phyloP scores from a whole-genome alignment of 2,329 filamentous ascomycete species.

The Dactylellina drechsleri region DNA sequence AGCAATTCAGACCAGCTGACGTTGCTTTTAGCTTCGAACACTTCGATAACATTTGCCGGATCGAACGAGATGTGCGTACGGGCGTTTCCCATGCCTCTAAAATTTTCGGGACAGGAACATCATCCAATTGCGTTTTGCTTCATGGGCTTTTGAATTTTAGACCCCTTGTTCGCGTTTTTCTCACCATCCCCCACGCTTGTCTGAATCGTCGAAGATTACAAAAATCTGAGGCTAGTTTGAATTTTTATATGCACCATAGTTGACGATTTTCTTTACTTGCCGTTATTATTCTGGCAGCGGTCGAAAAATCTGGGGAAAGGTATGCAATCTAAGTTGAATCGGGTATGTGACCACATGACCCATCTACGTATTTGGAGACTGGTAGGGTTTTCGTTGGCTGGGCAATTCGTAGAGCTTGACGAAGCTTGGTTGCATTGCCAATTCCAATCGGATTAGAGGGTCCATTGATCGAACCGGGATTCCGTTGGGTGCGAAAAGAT shows the following conservation, averaged over 20 bases:
- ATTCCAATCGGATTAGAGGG: too few species aligned
- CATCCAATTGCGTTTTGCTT: background rate
- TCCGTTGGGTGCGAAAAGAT: too few species aligned
- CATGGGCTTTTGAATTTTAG: background rate
- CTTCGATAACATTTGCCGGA: too few species aligned
- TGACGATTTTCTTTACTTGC: background rate
- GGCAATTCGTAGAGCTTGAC: background rate
- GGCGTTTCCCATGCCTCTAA: too few species aligned
- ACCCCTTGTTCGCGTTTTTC: conserved; percentile 2
- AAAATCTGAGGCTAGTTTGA: background rate
- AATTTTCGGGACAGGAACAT: too few species aligned
- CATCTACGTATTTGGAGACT: conserved; percentile 6
- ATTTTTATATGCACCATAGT: background rate
- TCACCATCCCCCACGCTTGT: conserved; percentile 8
- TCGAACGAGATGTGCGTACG: too few species aligned
- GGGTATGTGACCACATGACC: conserved; percentile 11
- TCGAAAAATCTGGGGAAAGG: background rate
- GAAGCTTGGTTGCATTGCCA: too few species aligned
- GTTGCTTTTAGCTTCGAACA: background rate
- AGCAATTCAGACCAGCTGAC: conserved; percentile 10
- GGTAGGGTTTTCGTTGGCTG: background rate
- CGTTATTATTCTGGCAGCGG: background rate
- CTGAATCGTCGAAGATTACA: background rate
- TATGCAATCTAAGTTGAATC: conserved; percentile 3
- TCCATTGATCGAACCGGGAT: too few species aligned